Conservation (phyloP, 2,329 filamentous ascomycete genomes). For the Chalaropsis thielavioides region DNA sequence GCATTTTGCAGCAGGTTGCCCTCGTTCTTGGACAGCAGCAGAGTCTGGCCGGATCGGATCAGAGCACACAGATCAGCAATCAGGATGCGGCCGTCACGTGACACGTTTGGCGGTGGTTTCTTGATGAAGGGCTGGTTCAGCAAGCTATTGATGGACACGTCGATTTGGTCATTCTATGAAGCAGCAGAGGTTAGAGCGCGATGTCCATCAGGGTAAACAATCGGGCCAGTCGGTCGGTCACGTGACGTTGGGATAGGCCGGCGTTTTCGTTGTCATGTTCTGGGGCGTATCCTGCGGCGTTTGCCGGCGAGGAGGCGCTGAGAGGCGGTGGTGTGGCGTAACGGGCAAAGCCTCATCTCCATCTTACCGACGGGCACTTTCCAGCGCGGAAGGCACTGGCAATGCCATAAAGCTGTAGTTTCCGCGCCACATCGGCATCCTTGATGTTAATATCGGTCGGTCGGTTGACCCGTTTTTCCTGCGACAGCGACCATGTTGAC, state of each 20-base stretch:
- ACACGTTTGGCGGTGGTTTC: conserved; percentile 62
- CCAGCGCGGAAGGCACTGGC: conserved; percentile 69
- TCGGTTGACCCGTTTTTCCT: conserved; percentile 45
- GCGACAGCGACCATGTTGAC: neutral
- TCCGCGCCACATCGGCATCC: conserved; percentile 78
- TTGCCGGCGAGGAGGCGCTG: too few relatives aligned
- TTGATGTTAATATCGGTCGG: conserved; percentile 61
- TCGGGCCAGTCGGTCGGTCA: neutral
- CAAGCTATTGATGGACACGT: conserved; percentile 82
- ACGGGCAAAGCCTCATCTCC: too few relatives aligned
- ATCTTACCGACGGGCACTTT: conserved; percentile 74
- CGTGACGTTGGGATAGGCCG: neutral
- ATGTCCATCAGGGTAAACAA: neutral
- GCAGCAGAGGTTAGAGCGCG: conserved; percentile 15
- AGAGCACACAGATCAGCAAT: conserved; percentile 65
- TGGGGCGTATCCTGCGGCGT: neutral
- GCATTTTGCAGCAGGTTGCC: conserved; percentile 93
- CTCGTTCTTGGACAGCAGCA: conserved; percentile 86
- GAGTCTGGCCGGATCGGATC: conserved; percentile 67
- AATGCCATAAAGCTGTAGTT: conserved; percentile 92
- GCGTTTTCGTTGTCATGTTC: neutral
- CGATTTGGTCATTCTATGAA: conserved; percentile 77
- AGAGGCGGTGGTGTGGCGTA: too few relatives aligned
- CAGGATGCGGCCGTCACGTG: conserved; percentile 64
- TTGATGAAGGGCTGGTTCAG: conserved; percentile 56